Base-by-base conservation (phyloP, 2,329 filamentous ascomycete genomes). In the Cytospora chrysosperma region DNA sequence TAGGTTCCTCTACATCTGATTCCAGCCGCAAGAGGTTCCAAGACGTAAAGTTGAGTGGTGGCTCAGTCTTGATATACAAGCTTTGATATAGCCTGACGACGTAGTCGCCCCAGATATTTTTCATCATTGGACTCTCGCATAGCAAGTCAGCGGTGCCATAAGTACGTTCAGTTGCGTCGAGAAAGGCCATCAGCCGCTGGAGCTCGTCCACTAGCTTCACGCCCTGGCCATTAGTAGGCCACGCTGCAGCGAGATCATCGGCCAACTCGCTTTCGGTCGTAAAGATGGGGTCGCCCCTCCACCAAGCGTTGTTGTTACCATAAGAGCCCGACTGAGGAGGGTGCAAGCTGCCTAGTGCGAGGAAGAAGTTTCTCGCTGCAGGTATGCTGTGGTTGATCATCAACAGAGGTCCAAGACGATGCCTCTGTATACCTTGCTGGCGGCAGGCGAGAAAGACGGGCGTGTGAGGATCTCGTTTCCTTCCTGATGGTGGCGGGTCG, bases 331-430 rank as follows among this genome's bases (percentile, higher is more conserved):
- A 79, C 1, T 74, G 69, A 2, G 78, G 59, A 15, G 40, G 59
- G 32, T 55, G 24, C 17, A 74, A 6, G 78, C 72, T 4, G 70
- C 60, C 80, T 80, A 12, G 73, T 75, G 27, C 75, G 71, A 3
- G 88, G 76, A 15, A 88, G 74, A 3, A 81, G 67, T 88, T 87
- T 59, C 85, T 80, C 0, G 79, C 79, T 0, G 85, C 72, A 1
- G 86, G 86, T 27, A 89, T 88, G 61, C 82, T 77, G 68, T 88
- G 83, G 47, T 85, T 77, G 9, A 88, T 84, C 5, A 85, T 86
- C 15, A 89, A 68, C 3, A 88, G 72, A 0, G 79, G 81, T 1
- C 82, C 84, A 0, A 88, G 70, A 17, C 79, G 75, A 66, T 82
- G 81, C 21, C 72, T 62, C 9, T 67, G 67, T 49, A 56, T 68